These are phyloP conservation scores for Rehmannia glutinosa DNA, from an alignment of 257 asterid genomes.

Conservation along the genomic window DNA sequence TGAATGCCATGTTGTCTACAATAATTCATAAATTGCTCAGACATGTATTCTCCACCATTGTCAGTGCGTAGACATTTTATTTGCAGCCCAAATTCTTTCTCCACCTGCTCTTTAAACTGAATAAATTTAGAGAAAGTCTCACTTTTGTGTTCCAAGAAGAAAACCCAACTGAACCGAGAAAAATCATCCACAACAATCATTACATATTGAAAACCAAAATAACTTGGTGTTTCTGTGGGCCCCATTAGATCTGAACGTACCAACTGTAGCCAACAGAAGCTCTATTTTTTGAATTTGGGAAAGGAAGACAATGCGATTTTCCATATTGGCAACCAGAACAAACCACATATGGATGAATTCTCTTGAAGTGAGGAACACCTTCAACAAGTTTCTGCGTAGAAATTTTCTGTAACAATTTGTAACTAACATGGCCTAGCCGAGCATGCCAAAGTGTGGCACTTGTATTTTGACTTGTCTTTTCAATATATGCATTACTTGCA, in stretches of 20 bases:
- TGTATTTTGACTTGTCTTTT: background rate
- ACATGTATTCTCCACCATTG: conserved; percentile 3
- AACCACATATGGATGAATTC: background rate
- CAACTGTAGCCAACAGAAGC: background rate
- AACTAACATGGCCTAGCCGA: conserved; percentile 20
- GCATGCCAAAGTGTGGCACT: conserved; percentile 22
- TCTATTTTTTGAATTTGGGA: conserved; percentile 6
- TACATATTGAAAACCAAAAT: background rate
- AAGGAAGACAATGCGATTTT: conserved; percentile 18
- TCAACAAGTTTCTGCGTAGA: conserved; percentile 12
- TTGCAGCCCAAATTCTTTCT: conserved; percentile 10
- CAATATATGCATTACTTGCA: conserved; percentile 1
- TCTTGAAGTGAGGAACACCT: conserved; percentile 5
- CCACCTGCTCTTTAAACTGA: background rate
- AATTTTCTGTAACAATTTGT: conserved; percentile 18
- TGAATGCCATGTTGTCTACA: conserved; percentile 2
- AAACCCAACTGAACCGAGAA: conserved; percentile 11
- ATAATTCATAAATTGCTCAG: background rate
- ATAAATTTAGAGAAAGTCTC: conserved; percentile 13
- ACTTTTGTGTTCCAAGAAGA: conserved; percentile 12
- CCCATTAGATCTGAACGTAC: conserved; percentile 16
- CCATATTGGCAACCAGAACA: conserved; percentile 22
- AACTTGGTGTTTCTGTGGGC: conserved; percentile 19
- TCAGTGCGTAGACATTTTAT: background rate
- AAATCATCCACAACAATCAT: conserved; percentile 27